Percentiles rank a stretch among this genome's conserved stretches.
These are phyloP conservation scores for Yamadazyma endophytica DNA, from an alignment of 805 yeast species.

Conservation along the genomic window DNA sequence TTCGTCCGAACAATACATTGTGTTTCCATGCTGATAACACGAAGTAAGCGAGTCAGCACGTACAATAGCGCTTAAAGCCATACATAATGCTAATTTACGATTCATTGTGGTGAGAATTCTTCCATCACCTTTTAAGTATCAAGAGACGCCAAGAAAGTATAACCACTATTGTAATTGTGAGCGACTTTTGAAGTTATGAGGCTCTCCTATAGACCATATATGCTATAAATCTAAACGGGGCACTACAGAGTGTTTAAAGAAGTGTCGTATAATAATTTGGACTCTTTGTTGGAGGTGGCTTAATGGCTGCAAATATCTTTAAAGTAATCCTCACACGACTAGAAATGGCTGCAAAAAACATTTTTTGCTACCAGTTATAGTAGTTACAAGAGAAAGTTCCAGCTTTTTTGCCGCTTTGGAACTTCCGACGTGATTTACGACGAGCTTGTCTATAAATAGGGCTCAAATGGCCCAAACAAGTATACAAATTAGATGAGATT, in stretches of 20 bases:
- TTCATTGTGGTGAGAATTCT: neutral
- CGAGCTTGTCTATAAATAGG: too few relatives aligned
- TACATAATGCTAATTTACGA: neutral
- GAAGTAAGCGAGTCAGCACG: conserved; percentile 5
- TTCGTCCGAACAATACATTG: conserved; percentile 14
- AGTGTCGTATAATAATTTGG: too few relatives aligned
- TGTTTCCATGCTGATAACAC: conserved; percentile 18
- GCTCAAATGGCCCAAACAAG: neutral
- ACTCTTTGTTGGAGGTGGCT: too few relatives aligned
- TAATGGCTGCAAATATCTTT: too few relatives aligned
- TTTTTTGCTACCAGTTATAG: too few relatives aligned
- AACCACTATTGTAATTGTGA: neutral
- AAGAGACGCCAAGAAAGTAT: neutral
- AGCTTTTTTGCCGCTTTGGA: too few relatives aligned
- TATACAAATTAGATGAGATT: neutral
- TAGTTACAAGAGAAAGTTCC: too few relatives aligned
- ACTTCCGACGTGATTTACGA: too few relatives aligned
- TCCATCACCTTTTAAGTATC: neutral
- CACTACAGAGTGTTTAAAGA: too few relatives aligned
- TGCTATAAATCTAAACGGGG: too few relatives aligned
- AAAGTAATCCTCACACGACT: too few relatives aligned
- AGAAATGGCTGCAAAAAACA: too few relatives aligned
- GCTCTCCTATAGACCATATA: neutral
- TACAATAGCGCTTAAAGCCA: neutral
- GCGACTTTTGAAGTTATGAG: neutral